Conservation (phyloP, 768 basidiomycete species). For the Candolleomyces eurysporus region DNA sequence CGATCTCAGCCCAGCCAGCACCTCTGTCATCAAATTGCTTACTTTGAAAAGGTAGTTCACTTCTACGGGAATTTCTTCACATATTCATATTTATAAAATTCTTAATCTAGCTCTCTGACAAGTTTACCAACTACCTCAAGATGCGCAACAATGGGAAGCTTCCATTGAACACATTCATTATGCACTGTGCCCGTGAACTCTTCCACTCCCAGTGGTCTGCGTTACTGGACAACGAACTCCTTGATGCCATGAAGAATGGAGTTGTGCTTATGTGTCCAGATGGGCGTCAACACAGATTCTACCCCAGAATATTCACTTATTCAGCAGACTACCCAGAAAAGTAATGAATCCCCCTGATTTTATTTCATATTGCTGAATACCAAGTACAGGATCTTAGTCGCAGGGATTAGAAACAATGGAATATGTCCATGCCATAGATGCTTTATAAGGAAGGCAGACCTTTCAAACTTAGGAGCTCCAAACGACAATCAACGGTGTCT, state of each 20-base stretch:
- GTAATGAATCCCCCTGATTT: conserved; percentile 14
- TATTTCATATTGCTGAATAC: not conserved
- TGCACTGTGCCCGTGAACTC: conserved; percentile 30
- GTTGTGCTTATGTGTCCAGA: conserved; percentile 30
- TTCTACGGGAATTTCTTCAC: not conserved
- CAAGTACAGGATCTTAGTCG: conserved; percentile 1
- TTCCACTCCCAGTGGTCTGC: conserved; percentile 30
- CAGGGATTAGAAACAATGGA: conserved; percentile 11
- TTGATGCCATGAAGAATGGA: conserved; percentile 30
- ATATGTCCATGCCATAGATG: conserved; percentile 11
- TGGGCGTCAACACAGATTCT: conserved; percentile 26
- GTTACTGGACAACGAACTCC: conserved; percentile 31
- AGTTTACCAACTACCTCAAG: conserved; percentile 15
- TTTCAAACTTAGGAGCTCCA: conserved; percentile 20
- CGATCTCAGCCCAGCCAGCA: conserved; percentile 8
- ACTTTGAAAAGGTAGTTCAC: conserved; percentile 10
- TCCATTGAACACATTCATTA: conserved; percentile 17
- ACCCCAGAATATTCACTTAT: conserved; percentile 33
- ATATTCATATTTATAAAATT: not conserved
- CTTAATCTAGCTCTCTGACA: conserved; percentile 19
- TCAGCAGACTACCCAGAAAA: conserved; percentile 41
- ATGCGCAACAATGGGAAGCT: conserved; percentile 15
- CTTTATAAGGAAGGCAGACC: not conserved
- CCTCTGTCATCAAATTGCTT: conserved; percentile 16
- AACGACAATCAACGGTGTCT: not conserved